Evolutionary conservation across 352 stramenopile species (phyloP).

Genomic region (Plasmopara halstedii): DNA sequence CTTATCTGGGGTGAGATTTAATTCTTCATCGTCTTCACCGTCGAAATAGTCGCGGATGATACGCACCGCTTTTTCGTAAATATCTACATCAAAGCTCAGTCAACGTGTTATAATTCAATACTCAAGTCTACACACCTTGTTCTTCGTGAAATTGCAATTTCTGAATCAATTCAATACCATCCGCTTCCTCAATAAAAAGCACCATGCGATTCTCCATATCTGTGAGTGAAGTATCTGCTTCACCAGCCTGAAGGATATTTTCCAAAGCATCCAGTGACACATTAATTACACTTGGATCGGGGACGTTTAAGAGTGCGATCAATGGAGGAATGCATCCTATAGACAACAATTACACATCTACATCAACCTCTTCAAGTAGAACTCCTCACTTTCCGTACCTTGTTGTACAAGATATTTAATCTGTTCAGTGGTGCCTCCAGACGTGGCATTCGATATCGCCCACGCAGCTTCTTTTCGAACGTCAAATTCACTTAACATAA

Average conservation of each 20-base stretch:
- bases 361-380: not conserved
- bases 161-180: constrained; percentile 96
- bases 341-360: not conserved
- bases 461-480: constrained; percentile 82
- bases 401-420: constrained; percentile 96
- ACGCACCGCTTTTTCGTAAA: constrained; percentile 91
- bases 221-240: constrained; percentile 76
- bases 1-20: constrained; percentile 43
- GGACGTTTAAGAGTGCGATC: constrained; percentile 89
- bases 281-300: constrained; percentile 95
- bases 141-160: constrained; percentile 96
- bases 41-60: constrained; percentile 98
- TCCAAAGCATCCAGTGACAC: constrained; percentile 97
- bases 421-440: constrained; percentile 80
- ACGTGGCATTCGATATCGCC: constrained; percentile 77
- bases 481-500: constrained; percentile 62
- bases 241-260: constrained; percentile 86
- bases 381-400: constrained; percentile 28
- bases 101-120: not conserved
- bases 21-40: constrained; percentile 95
- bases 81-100: constrained; percentile 30
- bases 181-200: constrained; percentile 92
- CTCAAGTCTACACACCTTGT: constrained; percentile 64
- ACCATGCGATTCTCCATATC: constrained; percentile 92
- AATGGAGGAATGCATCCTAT: constrained; percentile 94